Base-by-base conservation (phyloP, 768 basidiomycete species). In the Amanita rimosa region DNA sequence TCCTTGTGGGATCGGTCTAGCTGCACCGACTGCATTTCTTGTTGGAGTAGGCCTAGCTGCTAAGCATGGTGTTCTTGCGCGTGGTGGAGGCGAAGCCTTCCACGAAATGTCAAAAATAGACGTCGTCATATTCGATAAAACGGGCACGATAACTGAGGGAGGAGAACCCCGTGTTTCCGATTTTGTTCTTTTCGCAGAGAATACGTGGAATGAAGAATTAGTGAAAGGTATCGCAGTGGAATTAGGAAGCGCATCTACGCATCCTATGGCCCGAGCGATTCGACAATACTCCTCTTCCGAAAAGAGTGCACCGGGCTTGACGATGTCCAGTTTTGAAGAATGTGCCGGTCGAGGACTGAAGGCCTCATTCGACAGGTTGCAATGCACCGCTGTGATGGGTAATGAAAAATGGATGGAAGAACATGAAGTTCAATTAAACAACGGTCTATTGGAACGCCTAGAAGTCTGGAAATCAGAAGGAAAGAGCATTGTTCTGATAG, bases 51-150 rank as follows among this genome's bases (percentile, higher is more conserved):
- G 90, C 3, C 66, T 93, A 3, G 83, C 85, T 1, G 90, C 90
- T 2, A 79, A 81, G 57, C 66, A 70, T 36, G 90, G 90, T 27
- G 85, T 93, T 51, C 72, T 93, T 11, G 86, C 81, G n/a, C 79
- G 79, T 24, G 89, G 90, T 17, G 90, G 90, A 14, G 90, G 90
- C 7, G 85, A 90, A 62, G 88, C 90, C 0, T 91, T 91, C 61
- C 82, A 90, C 58, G 83, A 86, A 47, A 81, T 86, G 52, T 81
- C 84, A 0, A 76, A 81, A 52, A 69, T 90, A 31, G 81, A 87
- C 55, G 61, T 78, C n/a, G 62, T 93, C 36, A 82, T 82, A 2
- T 88, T 92, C 52, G 90, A 93, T 65, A 93, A 93, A 65, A 92
- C 89, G 2, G 89, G 90, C 6, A 92, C 89, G 0, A 63, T 91